These are phyloP conservation scores for Daldinia concentrica DNA, from an alignment of 495 filamentous ascomycete genomes.

Conservation along the genomic window DNA sequence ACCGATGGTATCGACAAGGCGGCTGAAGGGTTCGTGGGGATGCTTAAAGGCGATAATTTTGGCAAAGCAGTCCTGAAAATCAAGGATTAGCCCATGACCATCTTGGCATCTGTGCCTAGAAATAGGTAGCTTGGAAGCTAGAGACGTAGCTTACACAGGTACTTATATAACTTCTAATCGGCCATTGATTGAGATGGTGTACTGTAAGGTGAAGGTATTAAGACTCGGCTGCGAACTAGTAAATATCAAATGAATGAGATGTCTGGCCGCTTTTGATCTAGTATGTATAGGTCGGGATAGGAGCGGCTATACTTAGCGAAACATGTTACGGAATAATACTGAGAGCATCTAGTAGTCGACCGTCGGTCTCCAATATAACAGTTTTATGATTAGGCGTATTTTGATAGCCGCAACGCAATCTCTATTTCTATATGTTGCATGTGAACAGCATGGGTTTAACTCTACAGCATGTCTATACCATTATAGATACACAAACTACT, in stretches of 20 bases:
- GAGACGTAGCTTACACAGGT: not conserved
- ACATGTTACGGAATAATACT: too few species aligned
- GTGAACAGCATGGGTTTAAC: not conserved
- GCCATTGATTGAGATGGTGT: not conserved
- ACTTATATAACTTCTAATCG: too few species aligned
- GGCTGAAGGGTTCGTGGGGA: constrained; percentile 81
- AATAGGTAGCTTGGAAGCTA: not conserved
- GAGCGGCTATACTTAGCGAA: too few species aligned
- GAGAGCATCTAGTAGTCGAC: too few species aligned
- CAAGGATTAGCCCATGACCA: constrained; percentile 30
- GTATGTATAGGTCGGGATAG: too few species aligned
- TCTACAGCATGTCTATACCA: not conserved
- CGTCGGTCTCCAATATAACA: not conserved
- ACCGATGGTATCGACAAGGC: constrained; percentile 87
- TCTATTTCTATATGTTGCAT: not conserved
- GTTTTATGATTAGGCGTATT: not conserved
- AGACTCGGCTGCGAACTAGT: too few species aligned
- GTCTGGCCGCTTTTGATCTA: not conserved
- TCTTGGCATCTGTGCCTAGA: not conserved
- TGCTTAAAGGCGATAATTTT: constrained; percentile 88
- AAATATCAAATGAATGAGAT: not conserved
- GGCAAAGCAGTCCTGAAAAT: constrained; percentile 90
- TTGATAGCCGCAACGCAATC: not conserved
- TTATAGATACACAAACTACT: not conserved
- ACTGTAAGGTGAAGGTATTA: too few species aligned